Conservation (phyloP, 805 yeast species). For the Blastobotrys attinorum region DNA sequence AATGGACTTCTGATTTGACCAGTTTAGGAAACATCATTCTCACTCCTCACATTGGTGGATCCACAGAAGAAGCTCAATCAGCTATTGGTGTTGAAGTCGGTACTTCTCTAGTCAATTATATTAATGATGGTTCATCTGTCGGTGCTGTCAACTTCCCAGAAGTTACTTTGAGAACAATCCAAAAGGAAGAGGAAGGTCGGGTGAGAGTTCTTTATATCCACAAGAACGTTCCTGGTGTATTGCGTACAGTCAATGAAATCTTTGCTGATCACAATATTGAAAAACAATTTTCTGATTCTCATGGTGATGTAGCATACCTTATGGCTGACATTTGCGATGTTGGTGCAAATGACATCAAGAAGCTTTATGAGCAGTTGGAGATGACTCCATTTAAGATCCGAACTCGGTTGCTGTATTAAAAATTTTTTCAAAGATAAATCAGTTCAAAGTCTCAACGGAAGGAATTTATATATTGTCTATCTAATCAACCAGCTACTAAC, state of each 20-base stretch:
- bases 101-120: constrained; percentile 75
- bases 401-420: constrained; percentile 78
- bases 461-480: no score
- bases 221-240: constrained; percentile 97
- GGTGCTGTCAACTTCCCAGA: constrained; percentile 99
- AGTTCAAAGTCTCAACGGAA: no score
- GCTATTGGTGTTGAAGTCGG: constrained; percentile 97
- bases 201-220: constrained; percentile 95
- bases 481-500: no score
- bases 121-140: constrained; percentile 89
- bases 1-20: constrained; percentile 76
- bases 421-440: no score
- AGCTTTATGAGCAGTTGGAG: constrained; percentile 76
- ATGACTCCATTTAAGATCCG: constrained; percentile 85
- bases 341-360: constrained; percentile 70
- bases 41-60: constrained; percentile 98
- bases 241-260: constrained; percentile 94
- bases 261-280: constrained; percentile 92
- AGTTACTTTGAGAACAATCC: constrained; percentile 80
- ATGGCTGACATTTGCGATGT: constrained; percentile 96
- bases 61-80: constrained; percentile 97
- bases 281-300: constrained; percentile 95
- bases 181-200: constrained; percentile 70
- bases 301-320: constrained; percentile 91
- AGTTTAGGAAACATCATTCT: constrained; percentile 80